Percentiles rank a stretch among this genome's conserved stretches.
phyloP scores from a whole-genome alignment of 768 basidiomycete genomes.

The Pleurotus tuber-regium region DNA sequence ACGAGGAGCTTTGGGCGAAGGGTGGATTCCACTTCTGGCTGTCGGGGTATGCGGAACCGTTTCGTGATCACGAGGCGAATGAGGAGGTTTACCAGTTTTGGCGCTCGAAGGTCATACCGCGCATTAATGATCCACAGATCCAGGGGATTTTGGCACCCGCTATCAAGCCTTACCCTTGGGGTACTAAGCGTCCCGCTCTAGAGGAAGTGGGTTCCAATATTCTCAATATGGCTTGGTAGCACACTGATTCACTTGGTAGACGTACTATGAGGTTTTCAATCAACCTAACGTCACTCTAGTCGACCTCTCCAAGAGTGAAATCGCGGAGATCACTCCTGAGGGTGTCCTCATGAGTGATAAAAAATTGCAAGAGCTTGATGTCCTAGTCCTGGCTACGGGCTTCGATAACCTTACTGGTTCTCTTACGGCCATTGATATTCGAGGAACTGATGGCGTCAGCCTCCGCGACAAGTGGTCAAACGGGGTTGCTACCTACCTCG shows the following conservation, averaged over 20 bases:
- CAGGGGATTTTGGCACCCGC: constrained; percentile 14
- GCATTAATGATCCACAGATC: constrained; percentile 13
- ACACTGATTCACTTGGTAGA: not conserved
- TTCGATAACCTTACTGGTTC: constrained; percentile 23
- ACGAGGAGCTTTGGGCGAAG: constrained; percentile 14
- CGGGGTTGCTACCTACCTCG: constrained; percentile 21
- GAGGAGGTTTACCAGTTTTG: constrained; percentile 14
- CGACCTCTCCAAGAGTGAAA: constrained; percentile 19
- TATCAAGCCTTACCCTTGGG: constrained; percentile 11
- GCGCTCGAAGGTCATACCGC: constrained; percentile 10
- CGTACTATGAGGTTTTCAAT: constrained; percentile 25
- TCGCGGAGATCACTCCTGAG: constrained; percentile 18
- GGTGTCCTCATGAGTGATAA: constrained; percentile 21
- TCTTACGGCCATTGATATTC: constrained; percentile 21
- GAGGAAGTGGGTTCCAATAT: constrained; percentile 1
- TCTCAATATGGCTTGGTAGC: not conserved
- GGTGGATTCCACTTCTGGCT: constrained; percentile 14
- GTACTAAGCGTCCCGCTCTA: constrained; percentile 12
- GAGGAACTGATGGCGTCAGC: constrained; percentile 16
- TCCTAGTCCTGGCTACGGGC: constrained; percentile 22
- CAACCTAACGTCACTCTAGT: constrained; percentile 22
- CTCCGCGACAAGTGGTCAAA: constrained; percentile 22
- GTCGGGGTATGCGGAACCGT: constrained; percentile 10
- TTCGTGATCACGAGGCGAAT: not conserved
- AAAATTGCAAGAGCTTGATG: constrained; percentile 19